Evolutionary conservation across 345 rosid species (phyloP), one percentile per base, ranked within the genome.

Genomic region (Laguncularia racemosa): DNA sequence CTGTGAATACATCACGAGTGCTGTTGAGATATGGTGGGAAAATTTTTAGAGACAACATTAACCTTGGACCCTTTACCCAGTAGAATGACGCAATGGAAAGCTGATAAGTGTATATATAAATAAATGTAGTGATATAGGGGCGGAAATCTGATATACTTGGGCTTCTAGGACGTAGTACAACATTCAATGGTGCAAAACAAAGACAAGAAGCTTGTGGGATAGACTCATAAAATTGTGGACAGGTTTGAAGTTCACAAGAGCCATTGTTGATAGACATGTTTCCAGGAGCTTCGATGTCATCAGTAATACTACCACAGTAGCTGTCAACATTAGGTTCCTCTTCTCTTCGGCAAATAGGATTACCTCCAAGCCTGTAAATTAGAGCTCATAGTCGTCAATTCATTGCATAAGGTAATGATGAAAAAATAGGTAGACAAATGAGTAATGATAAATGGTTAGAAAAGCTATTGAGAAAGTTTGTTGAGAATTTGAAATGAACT

Each of bases 311-410:
- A 15, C 76, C 77, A 54, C 92, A 85, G 51, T 78, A 76, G 13
- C 49, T 50, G 55, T 44, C 64, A 49, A 80, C 52, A 50, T 66
- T 73, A 6, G 56, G 65, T 40, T 50, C 74, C 46, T 74, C 75
- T 56, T 64, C 69, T 38, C 62, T 67, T 63, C 61, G 23, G 57
- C 90, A 86, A 23, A 84, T 58, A 19, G 85, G 85, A 60, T 86
- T 86, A 6, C 78, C 90, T 20, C 64, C 57, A 55, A 86, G 90
- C 84, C 95, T 85, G 53, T 50, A 38, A 38, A 73, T 52, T 3
- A n/a, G 12, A 38, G 11, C 56, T 20, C 11, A 9, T 14, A 26
- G 16, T 15, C 7, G 6, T 43, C 33, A 40, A 53, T 44, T 50
- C 64, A 70, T 19, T 14, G 51, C 52, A 46, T 20, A 9, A 14